A percentile compares a stretch with the other conserved stretches of the same genome.
phyloP scores from a whole-genome alignment of 176 grass and related monocot genomes.

The Pharus latifolius region DNA sequence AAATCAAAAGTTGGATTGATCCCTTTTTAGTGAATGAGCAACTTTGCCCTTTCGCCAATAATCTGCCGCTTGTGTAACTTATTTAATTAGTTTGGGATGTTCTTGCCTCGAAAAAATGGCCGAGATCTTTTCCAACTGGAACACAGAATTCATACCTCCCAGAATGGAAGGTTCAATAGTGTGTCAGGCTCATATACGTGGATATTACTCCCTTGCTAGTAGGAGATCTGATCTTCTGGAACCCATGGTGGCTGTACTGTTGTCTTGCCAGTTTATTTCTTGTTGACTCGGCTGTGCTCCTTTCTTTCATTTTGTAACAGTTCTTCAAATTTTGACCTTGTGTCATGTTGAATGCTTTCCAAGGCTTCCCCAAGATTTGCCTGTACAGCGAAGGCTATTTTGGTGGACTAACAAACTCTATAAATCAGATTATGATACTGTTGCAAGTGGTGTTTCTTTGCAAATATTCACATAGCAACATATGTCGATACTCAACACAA shows the following conservation, averaged over 20 bases:
- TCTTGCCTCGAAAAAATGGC: no score
- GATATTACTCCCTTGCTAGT: constrained; percentile 26
- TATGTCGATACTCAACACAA: no score
- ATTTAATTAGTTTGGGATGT: no score
- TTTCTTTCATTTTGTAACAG: not conserved
- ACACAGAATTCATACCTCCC: constrained; percentile 29
- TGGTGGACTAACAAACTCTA: no score
- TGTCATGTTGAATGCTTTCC: not conserved
- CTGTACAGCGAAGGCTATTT: no score
- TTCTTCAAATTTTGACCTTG: not conserved
- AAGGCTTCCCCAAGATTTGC: not conserved
- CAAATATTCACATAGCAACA: no score
- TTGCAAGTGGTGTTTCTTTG: no score
- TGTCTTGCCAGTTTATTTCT: not conserved
- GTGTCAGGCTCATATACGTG: constrained; percentile 19
- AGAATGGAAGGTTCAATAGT: not conserved
- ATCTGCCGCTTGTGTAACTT: no score
- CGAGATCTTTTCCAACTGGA: constrained; percentile 14
- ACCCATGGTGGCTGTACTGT: not conserved
- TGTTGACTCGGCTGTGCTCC: not conserved
- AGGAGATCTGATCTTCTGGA: constrained; percentile 14
- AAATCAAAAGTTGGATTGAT: no score
- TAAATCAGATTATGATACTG: no score
- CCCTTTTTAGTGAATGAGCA: no score
- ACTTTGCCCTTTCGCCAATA: no score